These are phyloP conservation scores for Scheffersomyces stambukii DNA, from an alignment of 1,139 yeast species.

Conservation along the genomic window DNA sequence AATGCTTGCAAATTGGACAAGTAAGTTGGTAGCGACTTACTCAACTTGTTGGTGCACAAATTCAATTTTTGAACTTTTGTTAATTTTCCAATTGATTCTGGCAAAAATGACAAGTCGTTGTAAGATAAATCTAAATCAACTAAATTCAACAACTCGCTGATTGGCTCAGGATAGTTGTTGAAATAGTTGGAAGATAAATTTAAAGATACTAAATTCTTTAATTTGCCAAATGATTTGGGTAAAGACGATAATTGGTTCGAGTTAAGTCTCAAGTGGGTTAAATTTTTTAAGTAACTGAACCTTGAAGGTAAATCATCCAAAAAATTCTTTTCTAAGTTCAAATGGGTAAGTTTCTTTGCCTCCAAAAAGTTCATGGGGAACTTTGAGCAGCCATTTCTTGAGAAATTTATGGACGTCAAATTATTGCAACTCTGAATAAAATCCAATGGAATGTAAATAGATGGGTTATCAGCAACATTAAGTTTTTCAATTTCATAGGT, in stretches of 20 bases:
- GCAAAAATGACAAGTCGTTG: conserved; percentile 61
- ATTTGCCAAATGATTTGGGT: conserved; percentile 58
- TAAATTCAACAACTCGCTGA: conserved; percentile 59
- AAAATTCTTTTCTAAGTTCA: conserved; percentile 78
- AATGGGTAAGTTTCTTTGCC: conserved; percentile 61
- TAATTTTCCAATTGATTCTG: conserved; percentile 59
- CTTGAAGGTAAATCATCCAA: conserved; percentile 59
- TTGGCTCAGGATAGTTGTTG: conserved; percentile 60
- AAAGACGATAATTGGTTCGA: conserved; percentile 67
- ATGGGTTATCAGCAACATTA: conserved; percentile 85
- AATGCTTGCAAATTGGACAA: conserved; percentile 53
- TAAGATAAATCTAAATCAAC: conserved; percentile 77
- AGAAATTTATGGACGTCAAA: conserved; percentile 61
- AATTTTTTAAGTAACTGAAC: conserved; percentile 48
- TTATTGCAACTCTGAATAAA: conserved; percentile 81
- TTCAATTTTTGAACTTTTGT: conserved; percentile 62
- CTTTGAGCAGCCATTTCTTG: conserved; percentile 66
- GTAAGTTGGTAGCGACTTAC: conserved; percentile 51
- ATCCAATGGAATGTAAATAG: conserved; percentile 77
- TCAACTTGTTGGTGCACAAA: conserved; percentile 68
- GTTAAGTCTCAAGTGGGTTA: conserved; percentile 58
- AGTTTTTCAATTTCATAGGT: conserved; percentile 78
- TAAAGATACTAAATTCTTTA: conserved; percentile 53
- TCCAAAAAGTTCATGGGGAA: conserved; percentile 74
- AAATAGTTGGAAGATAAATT: conserved; percentile 83